Conservation (phyloP, 2,329 filamentous ascomycete genomes). For the Pyrenochaeta sp. region DNA sequence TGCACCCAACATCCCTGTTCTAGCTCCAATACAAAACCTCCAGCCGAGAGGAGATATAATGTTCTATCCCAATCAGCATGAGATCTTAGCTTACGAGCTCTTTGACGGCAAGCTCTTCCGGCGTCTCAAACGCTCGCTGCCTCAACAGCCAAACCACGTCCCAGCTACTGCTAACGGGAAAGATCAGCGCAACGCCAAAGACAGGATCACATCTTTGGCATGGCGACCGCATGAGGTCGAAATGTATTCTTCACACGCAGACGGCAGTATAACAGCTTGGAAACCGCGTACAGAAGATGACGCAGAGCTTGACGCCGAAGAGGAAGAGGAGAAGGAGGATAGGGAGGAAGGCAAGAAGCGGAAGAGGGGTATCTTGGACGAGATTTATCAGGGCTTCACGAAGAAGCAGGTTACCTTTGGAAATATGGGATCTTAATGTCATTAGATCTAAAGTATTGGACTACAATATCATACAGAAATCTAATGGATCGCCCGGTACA, state of each 20-base stretch:
- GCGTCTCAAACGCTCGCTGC: constrained; percentile 69
- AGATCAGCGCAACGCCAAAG: constrained; percentile 47
- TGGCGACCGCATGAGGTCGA: constrained; percentile 77
- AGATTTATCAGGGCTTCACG: constrained; percentile 80
- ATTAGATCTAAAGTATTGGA: too few species aligned
- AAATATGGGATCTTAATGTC: constrained; percentile 23
- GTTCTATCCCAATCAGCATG: constrained; percentile 77
- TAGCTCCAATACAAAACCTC: constrained; percentile 68
- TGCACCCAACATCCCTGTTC: constrained; percentile 50
- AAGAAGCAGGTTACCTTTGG: constrained; percentile 71
- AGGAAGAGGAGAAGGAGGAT: constrained; percentile 45
- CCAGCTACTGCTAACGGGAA: constrained; percentile 29
- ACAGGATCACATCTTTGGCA: constrained; percentile 73
- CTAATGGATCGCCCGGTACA: too few species aligned
- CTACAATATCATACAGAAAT: too few species aligned
- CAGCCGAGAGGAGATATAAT: constrained; percentile 69
- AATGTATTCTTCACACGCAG: constrained; percentile 82
- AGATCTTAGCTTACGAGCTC: constrained; percentile 81
- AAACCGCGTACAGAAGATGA: constrained; percentile 65
- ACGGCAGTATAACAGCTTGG: constrained; percentile 86
- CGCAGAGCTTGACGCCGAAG: constrained; percentile 51
- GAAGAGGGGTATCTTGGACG: constrained; percentile 80
- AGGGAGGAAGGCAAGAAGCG: constrained; percentile 57
- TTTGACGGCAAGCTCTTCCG: constrained; percentile 77
- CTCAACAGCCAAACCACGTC: constrained; percentile 16